phyloP scores from a whole-genome alignment of 2,329 filamentous ascomycete genomes.

The Pseudocercospora vitis region DNA sequence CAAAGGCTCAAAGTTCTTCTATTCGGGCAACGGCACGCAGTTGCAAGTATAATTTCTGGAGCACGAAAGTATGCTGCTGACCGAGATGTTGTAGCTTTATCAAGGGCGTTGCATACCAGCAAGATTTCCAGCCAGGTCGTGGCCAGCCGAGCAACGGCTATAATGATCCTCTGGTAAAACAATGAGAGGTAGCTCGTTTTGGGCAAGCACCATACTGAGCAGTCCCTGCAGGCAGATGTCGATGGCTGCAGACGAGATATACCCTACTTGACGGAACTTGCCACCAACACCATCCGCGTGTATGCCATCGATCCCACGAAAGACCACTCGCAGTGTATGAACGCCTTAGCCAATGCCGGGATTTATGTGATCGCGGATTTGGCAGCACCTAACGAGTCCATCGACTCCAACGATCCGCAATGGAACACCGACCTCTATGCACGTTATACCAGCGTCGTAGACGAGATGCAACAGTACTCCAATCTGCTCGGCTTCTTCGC shows the following conservation, averaged over 20 bases:
- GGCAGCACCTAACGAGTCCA: slow-evolving; percentile 73
- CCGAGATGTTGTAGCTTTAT: slow-evolving; percentile 61
- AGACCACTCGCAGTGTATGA: slow-evolving; percentile 83
- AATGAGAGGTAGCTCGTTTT: background rate
- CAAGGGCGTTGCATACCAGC: slow-evolving; percentile 91
- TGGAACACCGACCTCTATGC: slow-evolving; percentile 78
- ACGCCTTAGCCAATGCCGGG: slow-evolving; percentile 73
- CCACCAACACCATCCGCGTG: slow-evolving; percentile 90
- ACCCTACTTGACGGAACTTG: slow-evolving; percentile 71
- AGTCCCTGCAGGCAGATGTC: slow-evolving; percentile 53
- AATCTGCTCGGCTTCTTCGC: slow-evolving; percentile 98
- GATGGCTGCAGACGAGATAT: slow-evolving; percentile 78
- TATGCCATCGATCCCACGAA: slow-evolving; percentile 82
- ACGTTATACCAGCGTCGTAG: slow-evolving; percentile 81
- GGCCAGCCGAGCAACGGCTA: slow-evolving; percentile 55
- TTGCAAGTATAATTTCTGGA: slow-evolving; percentile 53
- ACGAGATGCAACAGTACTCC: slow-evolving; percentile 75
- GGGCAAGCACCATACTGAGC: background rate
- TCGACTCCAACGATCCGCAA: slow-evolving; percentile 73
- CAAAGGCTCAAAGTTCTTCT: slow-evolving; percentile 89
- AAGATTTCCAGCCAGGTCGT: slow-evolving; percentile 58
- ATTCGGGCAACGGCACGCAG: slow-evolving; percentile 72
- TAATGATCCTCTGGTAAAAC: slow-evolving; percentile 67
- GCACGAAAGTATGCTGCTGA: background rate
- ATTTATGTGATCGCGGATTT: slow-evolving; percentile 96